A percentile compares a stretch with the other conserved stretches of the same genome.
These are phyloP conservation scores for Fraxinus nigra DNA, from an alignment of 305 asterid species.

Conservation along the genomic window DNA sequence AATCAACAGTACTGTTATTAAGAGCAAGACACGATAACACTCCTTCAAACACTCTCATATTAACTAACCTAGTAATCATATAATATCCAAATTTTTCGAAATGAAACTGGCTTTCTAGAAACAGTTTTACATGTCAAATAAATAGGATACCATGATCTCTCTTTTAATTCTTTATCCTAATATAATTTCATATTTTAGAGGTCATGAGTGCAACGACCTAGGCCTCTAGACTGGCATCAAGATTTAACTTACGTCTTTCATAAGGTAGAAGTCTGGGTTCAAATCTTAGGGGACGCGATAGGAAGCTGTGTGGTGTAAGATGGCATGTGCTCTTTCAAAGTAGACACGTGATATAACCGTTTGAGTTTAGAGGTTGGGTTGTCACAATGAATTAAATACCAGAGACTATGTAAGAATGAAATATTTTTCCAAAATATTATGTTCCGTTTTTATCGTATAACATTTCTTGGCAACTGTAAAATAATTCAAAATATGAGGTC, in stretches of 20 bases:
- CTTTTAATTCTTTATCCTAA: not conserved
- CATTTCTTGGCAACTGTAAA: not conserved
- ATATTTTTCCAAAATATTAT: not conserved
- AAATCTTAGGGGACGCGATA: not conserved
- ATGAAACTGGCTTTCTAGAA: not conserved
- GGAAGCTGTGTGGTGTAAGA: not conserved
- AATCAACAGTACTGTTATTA: slow-evolving; percentile 13
- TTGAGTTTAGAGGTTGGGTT: not conserved
- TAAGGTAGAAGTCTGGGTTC: not conserved
- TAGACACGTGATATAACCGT: not conserved
- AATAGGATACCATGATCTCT: not conserved
- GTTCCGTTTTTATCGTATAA: not conserved
- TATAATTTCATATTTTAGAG: not conserved
- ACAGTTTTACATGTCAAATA: not conserved
- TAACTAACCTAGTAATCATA: not conserved
- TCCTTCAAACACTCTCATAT: not conserved
- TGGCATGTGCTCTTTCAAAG: not conserved
- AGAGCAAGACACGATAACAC: not conserved
- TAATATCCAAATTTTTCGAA: not conserved
- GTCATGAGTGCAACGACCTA: not conserved
- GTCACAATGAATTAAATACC: not conserved
- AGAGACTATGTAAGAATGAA: not conserved
- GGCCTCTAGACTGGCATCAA: not conserved
- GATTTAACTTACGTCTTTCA: not conserved
- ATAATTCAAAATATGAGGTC: not conserved